Conservation (phyloP, 176 grass and related monocot species). For the Zoysia pacifica region DNA sequence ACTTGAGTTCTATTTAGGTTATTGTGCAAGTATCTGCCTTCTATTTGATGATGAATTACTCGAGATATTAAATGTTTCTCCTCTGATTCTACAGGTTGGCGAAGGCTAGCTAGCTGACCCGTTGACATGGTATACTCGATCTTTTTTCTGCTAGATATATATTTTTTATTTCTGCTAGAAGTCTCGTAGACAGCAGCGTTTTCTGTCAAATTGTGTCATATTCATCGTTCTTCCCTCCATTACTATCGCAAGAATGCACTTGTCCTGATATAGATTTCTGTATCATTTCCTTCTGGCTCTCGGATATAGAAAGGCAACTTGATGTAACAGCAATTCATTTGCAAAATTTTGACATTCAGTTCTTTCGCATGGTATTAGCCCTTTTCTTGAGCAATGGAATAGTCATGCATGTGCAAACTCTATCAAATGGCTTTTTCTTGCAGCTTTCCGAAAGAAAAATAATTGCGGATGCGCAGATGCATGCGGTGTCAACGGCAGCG, state of each 20-base stretch:
- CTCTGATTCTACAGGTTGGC: conserved; percentile 53
- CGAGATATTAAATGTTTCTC: not conserved
- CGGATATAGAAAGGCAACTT: conserved; percentile 29
- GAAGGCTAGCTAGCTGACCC: conserved; percentile 47
- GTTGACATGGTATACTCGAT: conserved; percentile 22
- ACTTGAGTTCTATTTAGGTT: not conserved
- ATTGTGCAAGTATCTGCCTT: not conserved
- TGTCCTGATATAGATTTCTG: conserved; percentile 27
- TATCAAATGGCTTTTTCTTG: not conserved
- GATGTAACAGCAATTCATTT: conserved; percentile 37
- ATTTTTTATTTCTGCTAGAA: conserved; percentile 10
- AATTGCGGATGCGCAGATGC: not conserved
- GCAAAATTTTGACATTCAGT: not conserved
- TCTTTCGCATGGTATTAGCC: not conserved
- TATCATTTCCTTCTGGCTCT: not conserved
- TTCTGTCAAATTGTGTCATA: conserved; percentile 2
- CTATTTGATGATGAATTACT: conserved; percentile 9
- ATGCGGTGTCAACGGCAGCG: conserved; percentile 67
- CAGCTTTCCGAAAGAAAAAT: not conserved
- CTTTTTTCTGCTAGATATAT: conserved; percentile 22
- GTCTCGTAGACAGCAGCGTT: not conserved
- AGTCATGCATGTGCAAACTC: not conserved
- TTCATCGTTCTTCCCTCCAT: not conserved
- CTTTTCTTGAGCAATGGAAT: not conserved
- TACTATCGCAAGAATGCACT: conserved; percentile 9